Evolutionary conservation across 2,329 filamentous ascomycete species (phyloP).

Genomic region (Waltergamsia citrina): DNA sequence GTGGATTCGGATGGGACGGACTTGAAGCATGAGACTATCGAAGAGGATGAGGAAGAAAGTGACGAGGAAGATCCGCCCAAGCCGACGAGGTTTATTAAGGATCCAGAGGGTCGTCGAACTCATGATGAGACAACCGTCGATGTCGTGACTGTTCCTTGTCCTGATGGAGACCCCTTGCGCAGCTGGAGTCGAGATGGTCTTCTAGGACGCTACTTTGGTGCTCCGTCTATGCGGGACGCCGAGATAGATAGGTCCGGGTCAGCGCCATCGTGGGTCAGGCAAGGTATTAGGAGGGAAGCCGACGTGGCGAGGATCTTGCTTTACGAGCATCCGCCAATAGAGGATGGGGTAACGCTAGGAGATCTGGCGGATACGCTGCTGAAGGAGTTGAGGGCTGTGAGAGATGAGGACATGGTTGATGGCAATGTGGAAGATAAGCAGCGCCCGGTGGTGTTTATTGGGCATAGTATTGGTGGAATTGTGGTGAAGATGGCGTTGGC

Average conservation of each 20-base stretch:
- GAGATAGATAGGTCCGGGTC: slow-evolving; percentile 10
- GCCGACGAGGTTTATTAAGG: slow-evolving; percentile 19
- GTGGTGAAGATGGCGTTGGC: slow-evolving; percentile 48
- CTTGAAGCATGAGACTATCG: neutral
- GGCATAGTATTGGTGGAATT: slow-evolving; percentile 51
- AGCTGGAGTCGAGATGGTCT: slow-evolving; percentile 44
- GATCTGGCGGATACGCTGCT: slow-evolving; percentile 36
- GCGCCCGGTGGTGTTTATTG: slow-evolving; percentile 50
- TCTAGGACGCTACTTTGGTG: slow-evolving; percentile 34
- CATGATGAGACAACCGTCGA: slow-evolving; percentile 46
- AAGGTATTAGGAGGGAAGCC: slow-evolving; percentile 38
- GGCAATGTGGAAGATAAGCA: neutral
- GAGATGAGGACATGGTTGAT: slow-evolving; percentile 15
- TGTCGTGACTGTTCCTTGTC: slow-evolving; percentile 43
- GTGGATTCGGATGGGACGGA: neutral
- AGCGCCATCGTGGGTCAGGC: slow-evolving; percentile 38
- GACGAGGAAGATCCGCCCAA: neutral
- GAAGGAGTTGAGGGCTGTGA: slow-evolving; percentile 26
- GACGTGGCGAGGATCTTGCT: slow-evolving; percentile 38
- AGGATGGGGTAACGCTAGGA: slow-evolving; percentile 31
- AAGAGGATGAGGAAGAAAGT: neutral
- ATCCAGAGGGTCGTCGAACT: slow-evolving; percentile 23
- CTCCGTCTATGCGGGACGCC: slow-evolving; percentile 27
- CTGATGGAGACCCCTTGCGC: slow-evolving; percentile 40
- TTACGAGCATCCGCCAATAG: slow-evolving; percentile 36